Evolutionary conservation across 345 rosid genomes (phyloP), one percentile per base, ranked within the genome.

Genomic region (Carallia pectinifolia): DNA sequence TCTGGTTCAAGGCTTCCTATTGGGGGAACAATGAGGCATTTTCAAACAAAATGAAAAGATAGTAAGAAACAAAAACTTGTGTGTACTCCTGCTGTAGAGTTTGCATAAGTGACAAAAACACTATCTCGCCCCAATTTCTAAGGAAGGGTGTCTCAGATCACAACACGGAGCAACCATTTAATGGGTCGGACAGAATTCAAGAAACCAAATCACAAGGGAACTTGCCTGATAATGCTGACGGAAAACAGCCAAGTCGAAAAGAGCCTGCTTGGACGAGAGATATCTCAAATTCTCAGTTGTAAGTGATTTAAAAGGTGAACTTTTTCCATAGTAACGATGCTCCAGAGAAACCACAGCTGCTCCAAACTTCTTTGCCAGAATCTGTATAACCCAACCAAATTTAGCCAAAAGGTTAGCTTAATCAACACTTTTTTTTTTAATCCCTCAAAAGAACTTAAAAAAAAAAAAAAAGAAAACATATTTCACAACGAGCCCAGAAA

Each of bases 311-410:
- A 94, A 89, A 12, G 99, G 99, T 2, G 85, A 80, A 72, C 97
- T 94, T 80, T 90, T 90, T 59, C 97, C 97, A 66, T 94, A 94
- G 75, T 95, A 95, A 52, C 97, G 97, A 79, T 95, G 99, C 85
- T 95, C 97, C 6, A 95, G 90, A 7, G 99, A 82, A 79, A 95
- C 96, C 36, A 91, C 85, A 65, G 97, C 97, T 9, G 99, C 99
- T 69, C 97, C 97, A 78, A 91, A 95, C 85, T 95, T 95, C 85
- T 90, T 91, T 1, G 97, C 97, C 84, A 95, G 78, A 75, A 91
- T 90, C 99, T 90, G 74, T 17, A 39, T 12, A 29, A 58, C 5
- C 66, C 17, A 19, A 50, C 30, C 59, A 67, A 1, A 44, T 34
- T 48, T 15, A 38, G n/a, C 29, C n/a, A 16, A 36, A 18, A 17